Conservation (phyloP, 768 basidiomycete species). For the Pleurotus djamor region DNA sequence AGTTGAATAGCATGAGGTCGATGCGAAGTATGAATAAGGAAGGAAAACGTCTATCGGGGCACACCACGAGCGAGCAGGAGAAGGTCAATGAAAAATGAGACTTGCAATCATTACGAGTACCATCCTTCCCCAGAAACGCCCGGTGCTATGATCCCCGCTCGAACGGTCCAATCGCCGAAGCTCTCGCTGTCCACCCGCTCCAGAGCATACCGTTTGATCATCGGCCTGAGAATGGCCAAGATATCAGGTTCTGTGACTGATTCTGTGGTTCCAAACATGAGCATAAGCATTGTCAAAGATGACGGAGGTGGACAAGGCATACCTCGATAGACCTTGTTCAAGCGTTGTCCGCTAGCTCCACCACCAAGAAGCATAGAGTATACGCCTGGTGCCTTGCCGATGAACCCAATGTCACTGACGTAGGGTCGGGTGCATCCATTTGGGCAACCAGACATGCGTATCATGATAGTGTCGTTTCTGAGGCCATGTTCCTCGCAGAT, state of each 20-base stretch:
- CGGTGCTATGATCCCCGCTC: conserved; percentile 86
- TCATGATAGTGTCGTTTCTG: conserved; percentile 91
- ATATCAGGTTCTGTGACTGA: conserved; percentile 91
- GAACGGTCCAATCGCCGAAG: conserved; percentile 95
- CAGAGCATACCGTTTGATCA: conserved; percentile 93
- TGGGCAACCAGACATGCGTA: conserved; percentile 99
- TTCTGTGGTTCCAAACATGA: conserved; percentile 39
- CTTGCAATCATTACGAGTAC: conserved; percentile 38
- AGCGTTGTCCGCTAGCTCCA: conserved; percentile 88
- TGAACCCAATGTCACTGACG: conserved; percentile 91
- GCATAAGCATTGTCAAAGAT: background rate
- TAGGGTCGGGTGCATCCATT: conserved; percentile 95
- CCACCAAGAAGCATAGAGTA: conserved; percentile 97
- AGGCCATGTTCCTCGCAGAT: conserved; percentile 93
- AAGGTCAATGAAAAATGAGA: too few species aligned
- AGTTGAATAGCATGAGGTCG: too few species aligned
- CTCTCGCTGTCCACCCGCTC: conserved; percentile 86
- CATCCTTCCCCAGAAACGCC: conserved; percentile 82
- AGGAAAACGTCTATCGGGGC: too few species aligned
- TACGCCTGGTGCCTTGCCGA: conserved; percentile 91
- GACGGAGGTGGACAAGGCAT: conserved; percentile 5
- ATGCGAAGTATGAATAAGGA: too few species aligned
- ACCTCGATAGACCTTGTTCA: conserved; percentile 97
- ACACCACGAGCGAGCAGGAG: too few species aligned
- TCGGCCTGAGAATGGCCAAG: conserved; percentile 80